These are phyloP conservation scores for Axilococcus clingmanii DNA, from an alignment of 139 green algal genomes.

Conservation along the genomic window DNA sequence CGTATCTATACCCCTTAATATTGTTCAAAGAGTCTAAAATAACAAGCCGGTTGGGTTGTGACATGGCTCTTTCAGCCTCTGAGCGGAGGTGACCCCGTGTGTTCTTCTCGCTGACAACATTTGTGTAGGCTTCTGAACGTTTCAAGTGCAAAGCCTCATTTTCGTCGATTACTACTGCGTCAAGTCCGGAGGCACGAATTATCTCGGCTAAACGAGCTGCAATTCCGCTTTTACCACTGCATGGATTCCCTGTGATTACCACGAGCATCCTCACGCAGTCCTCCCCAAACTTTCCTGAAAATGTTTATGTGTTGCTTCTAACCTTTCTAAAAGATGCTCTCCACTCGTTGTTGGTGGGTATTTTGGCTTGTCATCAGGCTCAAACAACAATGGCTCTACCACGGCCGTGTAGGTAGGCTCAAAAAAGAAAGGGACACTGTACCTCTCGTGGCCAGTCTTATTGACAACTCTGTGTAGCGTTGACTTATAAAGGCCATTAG, in stretches of 20 bases:
- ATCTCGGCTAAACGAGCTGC: too few species aligned
- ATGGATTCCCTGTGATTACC: conserved; percentile 72
- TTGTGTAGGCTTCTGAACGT: too few species aligned
- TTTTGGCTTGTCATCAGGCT: background rate
- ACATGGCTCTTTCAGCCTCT: conserved; percentile 47
- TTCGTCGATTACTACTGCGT: background rate
- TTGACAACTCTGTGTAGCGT: conserved; percentile 80
- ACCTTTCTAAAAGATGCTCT: conserved; percentile 13
- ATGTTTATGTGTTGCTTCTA: conserved; percentile 13
- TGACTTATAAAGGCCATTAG: conserved; percentile 47
- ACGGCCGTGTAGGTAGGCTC: conserved; percentile 37
- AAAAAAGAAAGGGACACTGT: conserved; percentile 80
- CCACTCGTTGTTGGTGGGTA: conserved; percentile 11
- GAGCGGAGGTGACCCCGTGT: conserved; percentile 60
- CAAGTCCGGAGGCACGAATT: background rate
- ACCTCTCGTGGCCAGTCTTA: conserved; percentile 47
- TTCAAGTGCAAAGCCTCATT: background rate
- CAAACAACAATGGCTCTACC: background rate
- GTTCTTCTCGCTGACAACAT: conserved; percentile 67
- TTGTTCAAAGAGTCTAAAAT: conserved; percentile 90
- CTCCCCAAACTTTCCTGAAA: too few species aligned
- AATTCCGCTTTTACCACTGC: conserved; percentile 67
- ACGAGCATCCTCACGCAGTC: too few species aligned
- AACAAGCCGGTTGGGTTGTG: conserved; percentile 25
- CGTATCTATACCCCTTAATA: conserved; percentile 87